phyloP scores from a whole-genome alignment of 176 grass and related monocot species.

The Zea mays region Zm-B73-REFERENCE-NAM-5.0 NC_050103.1:177101001-177101500 shows the following conservation, averaged over 20 bases:
- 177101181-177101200: conserved; percentile 22
- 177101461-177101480: conserved; percentile 56
- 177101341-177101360: conserved; percentile 99
- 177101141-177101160: conserved; percentile 14
- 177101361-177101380: conserved; percentile 97
- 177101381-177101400: conserved; percentile 91
- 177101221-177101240: conserved; percentile 58
- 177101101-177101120: neutral
- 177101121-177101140: conserved; percentile 1
- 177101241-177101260: conserved; percentile 31
- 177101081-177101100: conserved; percentile 6
- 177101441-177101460: conserved; percentile 81
- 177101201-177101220: neutral
- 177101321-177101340: conserved; percentile 36
- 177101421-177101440: conserved; percentile 86
- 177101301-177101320: conserved; percentile 14
- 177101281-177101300: neutral
- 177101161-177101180: conserved; percentile 25
- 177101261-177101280: conserved; percentile 31
- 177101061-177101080: too few species aligned
- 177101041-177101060: neutral
- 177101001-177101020: too few species aligned
- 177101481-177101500: neutral
- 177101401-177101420: conserved; percentile 92
- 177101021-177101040: neutral